These are phyloP conservation scores for Cladosporium colombiae DNA, from an alignment of 2,329 filamentous ascomycete genomes.

Conservation along the genomic window DNA sequence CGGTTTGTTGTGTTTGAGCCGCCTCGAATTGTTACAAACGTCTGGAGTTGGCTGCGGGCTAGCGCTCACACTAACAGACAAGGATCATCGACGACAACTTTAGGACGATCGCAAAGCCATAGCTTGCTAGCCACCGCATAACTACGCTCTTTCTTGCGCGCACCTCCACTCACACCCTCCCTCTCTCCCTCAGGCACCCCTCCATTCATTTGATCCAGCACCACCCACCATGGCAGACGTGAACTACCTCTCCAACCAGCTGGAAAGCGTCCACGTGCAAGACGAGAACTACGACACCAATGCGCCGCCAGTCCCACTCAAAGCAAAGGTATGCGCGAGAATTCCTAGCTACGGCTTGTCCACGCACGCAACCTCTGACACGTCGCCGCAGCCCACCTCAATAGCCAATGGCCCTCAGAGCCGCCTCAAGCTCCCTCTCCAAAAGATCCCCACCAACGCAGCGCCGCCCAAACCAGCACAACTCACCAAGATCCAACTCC, in stretches of 20 bases:
- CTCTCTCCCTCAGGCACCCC: background rate
- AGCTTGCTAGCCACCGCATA: background rate
- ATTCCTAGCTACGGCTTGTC: background rate
- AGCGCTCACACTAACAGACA: background rate
- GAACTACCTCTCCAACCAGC: conserved; percentile 77
- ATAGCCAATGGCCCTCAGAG: conserved; percentile 45
- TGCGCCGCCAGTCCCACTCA: conserved; percentile 42
- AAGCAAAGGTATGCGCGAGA: conserved; percentile 2
- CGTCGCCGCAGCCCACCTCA: background rate
- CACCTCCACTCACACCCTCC: background rate
- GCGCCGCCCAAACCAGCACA: conserved; percentile 44
- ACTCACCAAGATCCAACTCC: conserved; percentile 65
- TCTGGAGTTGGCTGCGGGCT: background rate
- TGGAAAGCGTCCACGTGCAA: conserved; percentile 85
- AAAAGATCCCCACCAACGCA: conserved; percentile 81
- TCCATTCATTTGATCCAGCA: conserved; percentile 15
- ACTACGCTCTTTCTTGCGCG: background rate
- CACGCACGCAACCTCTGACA: background rate
- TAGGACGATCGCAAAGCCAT: background rate
- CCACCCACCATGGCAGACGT: conserved; percentile 52
- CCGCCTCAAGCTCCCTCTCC: conserved; percentile 70
- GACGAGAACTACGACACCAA: conserved; percentile 75
- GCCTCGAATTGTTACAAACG: background rate
- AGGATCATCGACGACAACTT: background rate
- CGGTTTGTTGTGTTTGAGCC: background rate